Evolutionary conservation across 208 protist genomes (phyloP).

Genomic region (Leishmania tarentolae): DNA sequence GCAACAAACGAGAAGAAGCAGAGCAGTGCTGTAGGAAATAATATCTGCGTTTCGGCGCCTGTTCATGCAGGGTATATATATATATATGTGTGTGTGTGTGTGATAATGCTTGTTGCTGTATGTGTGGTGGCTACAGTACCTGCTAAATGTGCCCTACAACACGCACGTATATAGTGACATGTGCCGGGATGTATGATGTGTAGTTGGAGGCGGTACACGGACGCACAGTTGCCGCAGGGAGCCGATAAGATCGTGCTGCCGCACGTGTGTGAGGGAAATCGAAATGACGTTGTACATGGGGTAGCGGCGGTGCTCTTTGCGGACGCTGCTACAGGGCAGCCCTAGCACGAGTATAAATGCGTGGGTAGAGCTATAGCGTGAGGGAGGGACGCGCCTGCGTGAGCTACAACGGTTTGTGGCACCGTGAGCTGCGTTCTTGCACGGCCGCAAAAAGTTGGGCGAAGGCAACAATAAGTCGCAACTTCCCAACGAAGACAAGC

Average conservation of each 20-base stretch:
- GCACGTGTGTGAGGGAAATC: background rate
- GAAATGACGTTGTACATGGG: background rate
- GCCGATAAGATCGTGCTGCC: background rate
- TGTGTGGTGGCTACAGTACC: background rate
- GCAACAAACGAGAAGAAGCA: background rate
- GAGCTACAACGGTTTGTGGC: background rate
- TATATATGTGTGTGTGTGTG: background rate
- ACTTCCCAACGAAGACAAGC: background rate
- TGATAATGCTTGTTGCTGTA: background rate
- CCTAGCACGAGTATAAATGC: background rate
- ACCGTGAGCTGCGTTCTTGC: background rate
- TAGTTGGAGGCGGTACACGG: background rate
- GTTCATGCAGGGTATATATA: background rate
- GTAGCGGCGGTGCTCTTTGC: background rate
- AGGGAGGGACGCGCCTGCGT: background rate
- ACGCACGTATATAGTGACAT: background rate
- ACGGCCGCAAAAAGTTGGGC: background rate
- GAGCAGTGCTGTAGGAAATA: background rate
- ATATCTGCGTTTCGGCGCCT: background rate
- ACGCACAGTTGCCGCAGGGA: background rate
- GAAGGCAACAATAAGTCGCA: background rate
- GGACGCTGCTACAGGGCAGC: background rate
- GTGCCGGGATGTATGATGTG: background rate
- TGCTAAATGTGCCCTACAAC: background rate
- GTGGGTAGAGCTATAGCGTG: background rate